Base-by-base conservation (phyloP, 148 eudicot genomes). In the Rhododendron ferrugineum region DNA sequence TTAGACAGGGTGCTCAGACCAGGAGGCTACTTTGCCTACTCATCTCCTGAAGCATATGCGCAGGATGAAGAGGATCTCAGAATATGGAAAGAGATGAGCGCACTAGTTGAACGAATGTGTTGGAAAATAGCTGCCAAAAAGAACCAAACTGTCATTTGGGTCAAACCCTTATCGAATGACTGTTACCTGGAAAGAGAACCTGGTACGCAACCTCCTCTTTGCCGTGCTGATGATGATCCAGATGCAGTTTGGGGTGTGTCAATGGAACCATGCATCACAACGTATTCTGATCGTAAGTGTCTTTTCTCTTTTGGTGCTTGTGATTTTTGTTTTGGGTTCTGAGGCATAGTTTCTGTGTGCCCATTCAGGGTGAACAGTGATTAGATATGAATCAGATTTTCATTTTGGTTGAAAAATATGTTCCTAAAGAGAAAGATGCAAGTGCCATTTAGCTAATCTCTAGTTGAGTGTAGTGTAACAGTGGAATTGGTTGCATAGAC, bases 31-130 rank as follows among this genome's bases (percentile, higher is more conserved):
- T 97, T 97, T 88, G 98, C 99, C 77, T 97, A 95, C 88, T 97
- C 98, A 23, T 97, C 99, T 64, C 99, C 99, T 49, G 99, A 97
- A 91, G 99, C 99, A 54, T 97, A 97, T 91, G 99, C 99, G 32
- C 99, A 97, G 88, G 99, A 97, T 84, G 99, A 95, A 84, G 99
- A 97, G 93, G 95, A 97, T 87, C 92, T 95, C 23, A 95, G 94
- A 84, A 97, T 97, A 84, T 97, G 99, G 99, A 95, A 83, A 89
- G 90, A 95, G 89, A 97, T 97, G 98, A 97, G 99, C 89, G 89
- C 98, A 46, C 98, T 97, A 83, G 99, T 95, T 44, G 95, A 93
- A 84, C 95, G 97, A 30, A 97, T 97, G 99, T 97, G 99, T 85
- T 97, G 99, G 99, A 93, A 88, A 87, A 97, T 94, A 80, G 99